Percentiles rank a stretch among this genome's conserved stretches.
Evolutionary conservation across 2,329 filamentous ascomycete species (phyloP).

Genomic region (Aspergillus ustus): DNA sequence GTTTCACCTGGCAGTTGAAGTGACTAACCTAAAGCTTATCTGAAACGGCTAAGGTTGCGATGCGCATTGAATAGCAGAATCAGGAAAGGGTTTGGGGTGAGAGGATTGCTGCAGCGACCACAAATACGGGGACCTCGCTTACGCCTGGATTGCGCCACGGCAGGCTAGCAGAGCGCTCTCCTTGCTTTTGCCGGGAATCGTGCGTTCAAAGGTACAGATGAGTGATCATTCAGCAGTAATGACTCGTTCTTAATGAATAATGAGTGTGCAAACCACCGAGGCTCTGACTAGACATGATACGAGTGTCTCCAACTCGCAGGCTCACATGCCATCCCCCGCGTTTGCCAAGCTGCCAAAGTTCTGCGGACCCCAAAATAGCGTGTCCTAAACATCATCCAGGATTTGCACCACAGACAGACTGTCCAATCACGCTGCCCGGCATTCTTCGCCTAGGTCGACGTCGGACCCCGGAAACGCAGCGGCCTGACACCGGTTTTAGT

Average conservation of each 20-base stretch:
- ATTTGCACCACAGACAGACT: background rate
- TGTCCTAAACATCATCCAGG: background rate
- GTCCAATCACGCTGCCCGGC: background rate
- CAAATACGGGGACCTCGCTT: background rate
- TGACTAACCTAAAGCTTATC: background rate
- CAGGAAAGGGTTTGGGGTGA: background rate
- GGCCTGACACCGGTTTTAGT: background rate
- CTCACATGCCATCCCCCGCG: conserved; percentile 2
- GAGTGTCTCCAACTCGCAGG: background rate
- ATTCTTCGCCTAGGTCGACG: background rate
- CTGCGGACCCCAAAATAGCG: background rate
- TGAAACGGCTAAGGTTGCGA: background rate
- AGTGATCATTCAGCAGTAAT: background rate
- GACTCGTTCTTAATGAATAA: background rate
- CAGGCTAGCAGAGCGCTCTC: background rate
- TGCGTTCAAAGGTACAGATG: background rate
- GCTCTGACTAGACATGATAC: background rate
- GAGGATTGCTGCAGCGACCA: background rate
- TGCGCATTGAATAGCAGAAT: background rate
- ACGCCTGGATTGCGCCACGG: background rate
- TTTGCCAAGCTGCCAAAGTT: background rate
- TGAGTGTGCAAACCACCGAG: background rate
- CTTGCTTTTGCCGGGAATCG: background rate
- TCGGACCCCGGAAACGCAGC: background rate
- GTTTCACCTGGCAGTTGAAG: background rate